These are phyloP conservation scores for Suillus lakei DNA, from an alignment of 768 basidiomycete genomes.

Conservation along the genomic window DNA sequence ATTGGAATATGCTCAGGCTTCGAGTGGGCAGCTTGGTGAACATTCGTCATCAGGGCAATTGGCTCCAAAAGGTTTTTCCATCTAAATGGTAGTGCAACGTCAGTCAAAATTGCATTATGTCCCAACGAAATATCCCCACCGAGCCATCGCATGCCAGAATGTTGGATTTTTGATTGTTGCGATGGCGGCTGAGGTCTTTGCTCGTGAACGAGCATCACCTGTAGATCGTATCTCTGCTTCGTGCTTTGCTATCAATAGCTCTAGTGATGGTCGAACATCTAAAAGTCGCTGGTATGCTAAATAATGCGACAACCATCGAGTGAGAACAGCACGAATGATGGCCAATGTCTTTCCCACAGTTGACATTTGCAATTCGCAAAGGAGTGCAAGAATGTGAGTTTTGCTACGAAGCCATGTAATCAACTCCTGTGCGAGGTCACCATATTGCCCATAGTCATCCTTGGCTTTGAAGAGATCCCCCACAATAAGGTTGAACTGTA, in stretches of 20 bases:
- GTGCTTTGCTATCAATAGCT: constrained; percentile 17
- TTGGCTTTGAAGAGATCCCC: constrained; percentile 41
- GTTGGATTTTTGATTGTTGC: constrained; percentile 27
- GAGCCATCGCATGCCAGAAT: constrained; percentile 19
- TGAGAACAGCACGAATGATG: constrained; percentile 38
- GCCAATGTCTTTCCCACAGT: constrained; percentile 6
- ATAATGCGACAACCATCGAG: constrained; percentile 43
- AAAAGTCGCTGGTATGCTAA: constrained; percentile 38
- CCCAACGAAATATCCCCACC: background rate
- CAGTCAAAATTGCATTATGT: constrained; percentile 25
- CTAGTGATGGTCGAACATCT: constrained; percentile 24
- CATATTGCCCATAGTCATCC: constrained; percentile 22
- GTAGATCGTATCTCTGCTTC: constrained; percentile 21
- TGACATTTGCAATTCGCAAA: constrained; percentile 26
- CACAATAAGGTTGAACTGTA: constrained; percentile 45
- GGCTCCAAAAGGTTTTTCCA: constrained; percentile 35
- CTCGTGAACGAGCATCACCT: constrained; percentile 28
- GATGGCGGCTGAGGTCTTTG: constrained; percentile 34
- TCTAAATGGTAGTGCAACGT: constrained; percentile 23
- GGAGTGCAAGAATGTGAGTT: constrained; percentile 34
- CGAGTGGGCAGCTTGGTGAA: constrained; percentile 32
- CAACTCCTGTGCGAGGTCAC: constrained; percentile 34
- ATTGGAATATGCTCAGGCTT: constrained; percentile 37
- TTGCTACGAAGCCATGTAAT: constrained; percentile 45
- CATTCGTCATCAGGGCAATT: constrained; percentile 35